Base-by-base conservation (phyloP, 331 rosid genomes). In the Malus hybrid region DNA sequence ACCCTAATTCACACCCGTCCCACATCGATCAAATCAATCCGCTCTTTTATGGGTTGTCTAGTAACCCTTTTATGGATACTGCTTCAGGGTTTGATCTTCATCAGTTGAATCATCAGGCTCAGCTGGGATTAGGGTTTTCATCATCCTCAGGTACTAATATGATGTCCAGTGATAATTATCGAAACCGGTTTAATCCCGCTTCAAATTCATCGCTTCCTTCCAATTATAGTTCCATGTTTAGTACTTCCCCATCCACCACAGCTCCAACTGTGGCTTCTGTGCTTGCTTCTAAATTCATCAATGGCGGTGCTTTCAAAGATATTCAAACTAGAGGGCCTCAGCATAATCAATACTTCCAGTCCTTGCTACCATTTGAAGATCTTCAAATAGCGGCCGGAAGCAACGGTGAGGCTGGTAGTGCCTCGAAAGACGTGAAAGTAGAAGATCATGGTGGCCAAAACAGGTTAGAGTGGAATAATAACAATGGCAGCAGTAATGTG, bases 181-280 rank as follows among this genome's bases (percentile, higher is more conserved):
- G 68, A 48, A 85, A 82, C 76, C 88, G 88, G 77, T 86, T 84
- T 74, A 72, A 67, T 72, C 74, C 74, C 33, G 26, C 42, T 19
- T 11, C 83, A 5, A 83, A 71, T 64, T 32, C 66, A 13, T 53
- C 85, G 1, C 84, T 85, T 72, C 68, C 86, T 62, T 81, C 95
- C 1, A 80, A 79, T 42, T 89, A 89, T 62, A 28, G 66, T 67
- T 83, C 95, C 71, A 62, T 90, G 63, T 86, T 90, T 67, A 75
- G 77, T 66, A 34, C 70, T 56, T 63, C 80, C 68, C 68, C 89
- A 42, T 79, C 80, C 26, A 50, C 64, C 1, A 36, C 87, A 5
- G 53, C 86, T 81, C 88, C 90, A 12, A 80, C 85, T 48, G 78
- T 88, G 81, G 81, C 96, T 62, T 86, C 97, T 24, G 76, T 88